Evolutionary conservation across 2,329 filamentous ascomycete genomes (phyloP), one percentile per base, ranked within the genome.

Genomic region (Cordyceps farinosa): DNA sequence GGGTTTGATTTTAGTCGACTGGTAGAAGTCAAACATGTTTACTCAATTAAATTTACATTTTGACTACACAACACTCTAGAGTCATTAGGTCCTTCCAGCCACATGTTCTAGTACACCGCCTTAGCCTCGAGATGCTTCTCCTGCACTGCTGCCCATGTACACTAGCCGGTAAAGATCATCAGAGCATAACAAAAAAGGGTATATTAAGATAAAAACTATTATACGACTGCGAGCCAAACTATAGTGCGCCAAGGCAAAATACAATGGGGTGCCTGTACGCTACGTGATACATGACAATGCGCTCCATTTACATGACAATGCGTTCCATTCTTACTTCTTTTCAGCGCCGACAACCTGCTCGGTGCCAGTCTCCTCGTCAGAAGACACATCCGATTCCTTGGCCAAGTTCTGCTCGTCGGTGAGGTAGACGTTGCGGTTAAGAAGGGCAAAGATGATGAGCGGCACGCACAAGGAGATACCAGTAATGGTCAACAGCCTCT

Each of bases 391-490:
- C 9, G 56, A 50, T 34, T 72, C 71, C 63, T 74, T 72, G 27
- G 74, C 77, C 67, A 81, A 66, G 4, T 75, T 81, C 73, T 82
- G 80, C 61, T 77, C 54, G 47, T 80, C 69, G 61, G 75, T 81
- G 56, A 82, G 74, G 69, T 75, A 77, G 44, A 79, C 79, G 69
- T 82, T 81, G 61, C 79, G 75, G 63, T 81, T 69, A 61, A 70
- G 68, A 10, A 77, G 45, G 1, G 79, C 76, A 57, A 82, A 80
- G 1, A 64, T 74, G 36, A 83, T 80, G 29, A 82, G 75, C 30
- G 80, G 80, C 36, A 82, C 74, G 56, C 77, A 80, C 34, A 83
- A 71, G 63, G 78, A 80, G 67, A 83, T 79, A 40, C 81, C 81
- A 3, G 78, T 78, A 62, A 83, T 81, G 59, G 74, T 76, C 10